Base-by-base conservation (phyloP, 2,329 filamentous ascomycete species). In the Scedosporium apiospermum region DNA sequence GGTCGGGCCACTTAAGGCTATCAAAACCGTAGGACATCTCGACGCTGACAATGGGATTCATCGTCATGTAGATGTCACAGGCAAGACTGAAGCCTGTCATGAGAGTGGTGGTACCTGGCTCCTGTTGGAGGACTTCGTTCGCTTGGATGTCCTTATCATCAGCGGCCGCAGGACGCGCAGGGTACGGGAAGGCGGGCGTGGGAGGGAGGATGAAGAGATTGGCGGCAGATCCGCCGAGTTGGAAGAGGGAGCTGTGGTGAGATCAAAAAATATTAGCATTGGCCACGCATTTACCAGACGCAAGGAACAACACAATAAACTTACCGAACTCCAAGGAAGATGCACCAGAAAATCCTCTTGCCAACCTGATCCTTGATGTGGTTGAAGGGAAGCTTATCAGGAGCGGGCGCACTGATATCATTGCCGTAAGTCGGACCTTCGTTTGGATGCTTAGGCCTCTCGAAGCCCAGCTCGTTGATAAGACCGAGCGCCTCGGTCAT, bases 11-110 rank as follows among this genome's bases (percentile, higher is more conserved):
- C 60, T 89, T 88, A 9, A 93, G 79, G 41, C 88, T 86, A 63
- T 88, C 88, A 68, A 91, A 87, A 10, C 91, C 91, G 72, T 93
- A 93, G 1, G 89, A 88, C 71, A 92, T 83, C 69, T 96, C 91
- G 68, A 92, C 84, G n/a, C 88, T 89, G 1, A 89, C 83, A 3
- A 96, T 77, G 3, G 87, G 81, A 63, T 90, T 91, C 80, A 93
- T 95, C 2, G 91, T 92, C 67, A 84, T 83, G 72, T 91, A 96
- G 42, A 95, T 85, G 60, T 87, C 84, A 41, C 91, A 86, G 64
- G 88, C 91, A 63, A 88, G 83, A 64, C 92, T 93, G 77, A 96
- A 96, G 0, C 90, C 92, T 0, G 88, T 85, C 57, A 96, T 77
- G 44, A 88, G 81, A 0, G 91, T 89, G 1, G 93, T 76, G 1